These are phyloP conservation scores for Magnaporthales sp. DNA, from an alignment of 2,329 filamentous ascomycete genomes.

Conservation along the genomic window DNA sequence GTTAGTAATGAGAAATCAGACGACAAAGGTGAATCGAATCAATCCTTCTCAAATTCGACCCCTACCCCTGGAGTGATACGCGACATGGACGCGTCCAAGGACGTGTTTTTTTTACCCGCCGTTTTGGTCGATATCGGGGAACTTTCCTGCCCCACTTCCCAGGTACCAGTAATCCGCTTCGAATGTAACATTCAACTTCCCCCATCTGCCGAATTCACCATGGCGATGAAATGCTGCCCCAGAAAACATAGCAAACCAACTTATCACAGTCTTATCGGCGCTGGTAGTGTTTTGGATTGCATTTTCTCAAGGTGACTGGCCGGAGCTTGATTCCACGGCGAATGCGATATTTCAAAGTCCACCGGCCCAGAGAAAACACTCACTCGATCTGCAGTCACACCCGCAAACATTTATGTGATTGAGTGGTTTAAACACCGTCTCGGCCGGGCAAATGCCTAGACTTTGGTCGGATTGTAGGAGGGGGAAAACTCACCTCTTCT, in stretches of 20 bases:
- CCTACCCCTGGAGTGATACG: not conserved
- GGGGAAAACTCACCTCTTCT: slow-evolving; percentile 1
- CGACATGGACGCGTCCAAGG: not conserved
- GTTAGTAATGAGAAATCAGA: not conserved
- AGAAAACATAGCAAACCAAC: not conserved
- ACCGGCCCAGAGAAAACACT: not conserved
- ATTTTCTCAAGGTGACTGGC: not conserved
- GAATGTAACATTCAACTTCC: slow-evolving; percentile 1
- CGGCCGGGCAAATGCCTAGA: not conserved
- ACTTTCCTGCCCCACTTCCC: not conserved
- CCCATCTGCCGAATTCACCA: not conserved
- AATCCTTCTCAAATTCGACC: not conserved
- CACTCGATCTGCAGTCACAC: not conserved
- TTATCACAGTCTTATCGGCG: not conserved
- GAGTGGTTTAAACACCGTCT: not conserved
- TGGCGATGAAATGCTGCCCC: not conserved
- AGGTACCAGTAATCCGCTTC: not conserved
- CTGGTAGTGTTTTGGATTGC: not conserved
- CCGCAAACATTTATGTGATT: not conserved
- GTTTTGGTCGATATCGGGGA: not conserved
- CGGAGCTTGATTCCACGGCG: not conserved
- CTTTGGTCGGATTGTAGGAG: not conserved
- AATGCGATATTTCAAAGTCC: not conserved
- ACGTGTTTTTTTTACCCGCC: not conserved
- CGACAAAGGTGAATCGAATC: not conserved